These are phyloP conservation scores for Tulasnella sp. DNA, from an alignment of 768 basidiomycete genomes.

Conservation along the genomic window DNA sequence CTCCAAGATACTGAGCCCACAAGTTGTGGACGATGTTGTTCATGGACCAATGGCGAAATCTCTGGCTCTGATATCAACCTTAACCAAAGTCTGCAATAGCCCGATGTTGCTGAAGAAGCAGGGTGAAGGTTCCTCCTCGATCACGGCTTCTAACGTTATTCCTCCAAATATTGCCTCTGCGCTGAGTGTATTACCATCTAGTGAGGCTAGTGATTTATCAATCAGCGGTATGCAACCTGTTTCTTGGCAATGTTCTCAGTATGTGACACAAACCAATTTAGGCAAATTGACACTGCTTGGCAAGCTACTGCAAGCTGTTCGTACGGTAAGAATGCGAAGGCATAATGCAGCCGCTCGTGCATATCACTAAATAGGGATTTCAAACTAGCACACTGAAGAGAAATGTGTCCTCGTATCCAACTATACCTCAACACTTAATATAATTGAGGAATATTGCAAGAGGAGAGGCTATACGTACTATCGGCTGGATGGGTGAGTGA, in stretches of 20 bases:
- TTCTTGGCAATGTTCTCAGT: not conserved
- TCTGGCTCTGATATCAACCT: constrained; percentile 60
- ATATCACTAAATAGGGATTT: no score
- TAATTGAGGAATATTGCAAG: constrained; percentile 78
- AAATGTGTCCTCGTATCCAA: constrained; percentile 97
- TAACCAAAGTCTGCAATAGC: constrained; percentile 88
- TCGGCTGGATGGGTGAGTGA: constrained; percentile 70
- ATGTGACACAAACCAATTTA: constrained; percentile 30
- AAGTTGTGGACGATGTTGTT: constrained; percentile 53
- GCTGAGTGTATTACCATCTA: constrained; percentile 20
- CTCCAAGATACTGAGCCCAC: constrained; percentile 55
- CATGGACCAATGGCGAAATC: constrained; percentile 63
- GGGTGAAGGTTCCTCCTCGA: no score
- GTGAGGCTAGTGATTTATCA: constrained; percentile 39
- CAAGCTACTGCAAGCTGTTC: constrained; percentile 46
- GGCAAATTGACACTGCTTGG: constrained; percentile 63
- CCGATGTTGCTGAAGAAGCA: constrained; percentile 67
- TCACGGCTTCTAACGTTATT: constrained; percentile 20
- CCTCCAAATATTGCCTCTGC: constrained; percentile 39
- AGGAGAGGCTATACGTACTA: constrained; percentile 61
- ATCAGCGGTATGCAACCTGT: constrained; percentile 50
- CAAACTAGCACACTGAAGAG: constrained; percentile 57
- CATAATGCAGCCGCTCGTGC: not conserved
- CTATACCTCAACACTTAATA: constrained; percentile 86
- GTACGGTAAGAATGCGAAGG: constrained; percentile 32